Conservation (phyloP, 108 stramenopile genomes). For the Bacterosira constricta region DNA sequence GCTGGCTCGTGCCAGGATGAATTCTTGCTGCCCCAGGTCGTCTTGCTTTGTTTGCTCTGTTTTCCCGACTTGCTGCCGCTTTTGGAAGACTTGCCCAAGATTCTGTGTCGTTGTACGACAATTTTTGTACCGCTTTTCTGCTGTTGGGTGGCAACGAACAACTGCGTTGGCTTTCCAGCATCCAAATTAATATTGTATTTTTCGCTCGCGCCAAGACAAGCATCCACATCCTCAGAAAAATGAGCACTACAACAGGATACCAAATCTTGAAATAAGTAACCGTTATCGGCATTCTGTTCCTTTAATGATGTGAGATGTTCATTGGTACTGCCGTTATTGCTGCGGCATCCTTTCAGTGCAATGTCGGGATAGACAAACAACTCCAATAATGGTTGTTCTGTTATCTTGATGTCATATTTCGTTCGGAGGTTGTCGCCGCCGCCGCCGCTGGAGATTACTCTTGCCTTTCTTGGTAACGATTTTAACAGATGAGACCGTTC, state of each 20-base stretch:
- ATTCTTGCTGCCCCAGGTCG: no score
- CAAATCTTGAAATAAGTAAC: slow-evolving; percentile 9
- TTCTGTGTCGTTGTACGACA: no score
- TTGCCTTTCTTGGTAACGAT: neutral
- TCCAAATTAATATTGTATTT: no score
- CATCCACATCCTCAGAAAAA: slow-evolving; percentile 9
- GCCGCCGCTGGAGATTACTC: no score
- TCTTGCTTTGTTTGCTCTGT: no score
- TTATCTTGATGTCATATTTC: neutral
- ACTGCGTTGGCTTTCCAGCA: no score
- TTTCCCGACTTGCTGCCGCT: no score
- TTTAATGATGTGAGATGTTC: slow-evolving; percentile 1
- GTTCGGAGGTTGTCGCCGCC: no score
- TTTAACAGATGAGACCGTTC: neutral
- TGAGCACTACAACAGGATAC: slow-evolving; percentile 22
- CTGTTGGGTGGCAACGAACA: no score
- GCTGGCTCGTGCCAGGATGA: no score
- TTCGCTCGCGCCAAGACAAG: neutral
- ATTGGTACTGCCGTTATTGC: neutral
- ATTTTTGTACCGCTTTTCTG: no score
- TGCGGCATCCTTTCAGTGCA: slow-evolving; percentile 1
- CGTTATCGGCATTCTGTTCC: slow-evolving; percentile 1
- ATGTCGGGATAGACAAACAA: slow-evolving; percentile 14
- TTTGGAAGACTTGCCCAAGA: no score
- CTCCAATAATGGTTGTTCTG: neutral